These are phyloP conservation scores for Nitzschia putrida DNA, from an alignment of 108 stramenopile species.

Conservation along the genomic window DNA sequence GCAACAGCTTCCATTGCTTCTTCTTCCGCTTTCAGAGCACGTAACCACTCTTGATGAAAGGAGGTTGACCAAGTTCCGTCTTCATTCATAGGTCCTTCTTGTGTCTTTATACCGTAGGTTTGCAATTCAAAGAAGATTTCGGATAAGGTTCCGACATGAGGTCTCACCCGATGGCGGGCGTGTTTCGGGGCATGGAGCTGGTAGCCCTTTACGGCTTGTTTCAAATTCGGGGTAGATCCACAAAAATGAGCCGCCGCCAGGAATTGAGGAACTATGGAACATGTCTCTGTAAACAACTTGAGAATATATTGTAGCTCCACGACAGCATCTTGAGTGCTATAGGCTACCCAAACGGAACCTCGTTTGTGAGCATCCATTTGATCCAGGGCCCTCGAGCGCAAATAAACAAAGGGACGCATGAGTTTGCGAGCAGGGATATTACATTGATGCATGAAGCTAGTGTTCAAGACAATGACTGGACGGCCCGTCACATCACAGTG, in stretches of 20 bases:
- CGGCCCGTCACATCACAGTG: background rate
- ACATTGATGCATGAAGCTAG: background rate
- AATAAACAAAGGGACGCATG: background rate
- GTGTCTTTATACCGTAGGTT: conserved; percentile 29
- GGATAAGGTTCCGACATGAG: conserved; percentile 5
- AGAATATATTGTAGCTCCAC: background rate
- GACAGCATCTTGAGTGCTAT: background rate
- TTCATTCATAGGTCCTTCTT: background rate
- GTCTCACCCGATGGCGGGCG: conserved; percentile 1
- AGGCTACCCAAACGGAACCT: background rate
- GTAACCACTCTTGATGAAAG: conserved; percentile 27
- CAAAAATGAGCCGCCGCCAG: conserved; percentile 23
- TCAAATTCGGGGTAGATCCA: conserved; percentile 1
- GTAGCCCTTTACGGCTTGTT: conserved; percentile 1
- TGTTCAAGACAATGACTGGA: background rate
- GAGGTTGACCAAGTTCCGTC: conserved; percentile 11
- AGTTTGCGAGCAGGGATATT: background rate
- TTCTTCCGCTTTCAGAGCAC: background rate
- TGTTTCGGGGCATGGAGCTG: background rate
- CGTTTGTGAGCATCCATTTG: background rate
- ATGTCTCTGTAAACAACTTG: background rate
- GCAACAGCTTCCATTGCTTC: background rate
- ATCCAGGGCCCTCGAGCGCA: background rate
- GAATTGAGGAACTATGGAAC: background rate
- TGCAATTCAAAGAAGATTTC: conserved; percentile 25